phyloP scores from a whole-genome alignment of 2,329 filamentous ascomycete genomes.

The Penicillium sp. region DNA sequence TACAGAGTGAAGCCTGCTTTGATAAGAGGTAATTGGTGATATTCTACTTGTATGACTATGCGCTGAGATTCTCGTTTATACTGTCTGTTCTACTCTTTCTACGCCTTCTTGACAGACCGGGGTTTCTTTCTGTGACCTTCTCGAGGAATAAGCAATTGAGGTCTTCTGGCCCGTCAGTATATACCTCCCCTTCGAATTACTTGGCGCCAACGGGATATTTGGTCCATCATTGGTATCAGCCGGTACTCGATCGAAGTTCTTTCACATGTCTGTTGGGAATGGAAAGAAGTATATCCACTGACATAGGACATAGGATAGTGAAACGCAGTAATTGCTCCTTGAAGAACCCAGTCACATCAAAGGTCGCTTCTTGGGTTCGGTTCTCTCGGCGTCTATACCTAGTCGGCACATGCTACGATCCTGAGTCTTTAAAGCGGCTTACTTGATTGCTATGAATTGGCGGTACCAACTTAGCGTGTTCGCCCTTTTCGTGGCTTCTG shows the following conservation, averaged over 20 bases:
- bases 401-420: constrained; percentile 24
- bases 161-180: not conserved
- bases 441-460: constrained; percentile 31
- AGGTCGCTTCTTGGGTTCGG: too few relatives aligned
- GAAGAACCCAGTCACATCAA: not conserved
- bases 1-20: not conserved
- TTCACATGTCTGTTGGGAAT: not conserved
- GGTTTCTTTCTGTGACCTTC: not conserved
- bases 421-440: constrained; percentile 11
- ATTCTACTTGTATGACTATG: not conserved
- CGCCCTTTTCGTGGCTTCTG: constrained; percentile 27
- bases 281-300: not conserved
- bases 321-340: not conserved
- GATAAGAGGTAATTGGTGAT: constrained; percentile 1
- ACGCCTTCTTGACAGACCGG: not conserved
- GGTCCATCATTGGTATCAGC: not conserved
- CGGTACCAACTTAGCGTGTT: constrained; percentile 26
- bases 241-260: not conserved
- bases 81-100: not conserved
- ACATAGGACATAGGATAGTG: not conserved
- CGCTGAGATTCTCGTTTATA: constrained; percentile 1
- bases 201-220: not conserved
- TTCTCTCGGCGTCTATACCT: not conserved
- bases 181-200: not conserved
- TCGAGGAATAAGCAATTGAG: not conserved